Base-by-base conservation (phyloP, 1,284 basidiomycete genomes). In the Stereum hirsutum region DNA sequence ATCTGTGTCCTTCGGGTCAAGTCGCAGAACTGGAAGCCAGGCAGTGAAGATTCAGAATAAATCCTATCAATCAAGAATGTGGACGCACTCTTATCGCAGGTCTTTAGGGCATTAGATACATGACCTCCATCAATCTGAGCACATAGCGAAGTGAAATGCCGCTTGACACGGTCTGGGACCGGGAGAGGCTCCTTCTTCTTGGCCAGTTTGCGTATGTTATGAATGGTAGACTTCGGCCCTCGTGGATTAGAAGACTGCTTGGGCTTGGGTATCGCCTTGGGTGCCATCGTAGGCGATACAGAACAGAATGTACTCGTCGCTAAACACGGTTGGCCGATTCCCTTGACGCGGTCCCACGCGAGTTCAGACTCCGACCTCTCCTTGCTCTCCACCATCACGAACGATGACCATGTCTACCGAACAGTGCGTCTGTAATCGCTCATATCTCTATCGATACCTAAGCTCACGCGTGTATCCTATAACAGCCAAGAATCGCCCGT, bases 111-210 rank as follows among this genome's bases (percentile, higher is more conserved):
- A 58, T 86, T 89, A 45, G 68, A 64, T 57, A 86, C 82, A 62
- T 89, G 80, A 2, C 82, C 84, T 26, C 85, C 86, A 51, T 92
- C 86, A 53, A 91, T 79, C 57, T 92, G 89, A 19, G 87, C 83
- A 56, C 79, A 81, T 17, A 93, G 65, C 39, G 86, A 85, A 42
- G 74, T 77, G 62, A 89, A 91, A 41, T 89, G 68, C 34, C 78
- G 75, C 53, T 78, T 83, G 42, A 86, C 60, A 42, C 75, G 68
- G 51, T 89, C 86, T 20, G 71, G 61, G 5, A 68, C 52, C 0
- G 79, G 62, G 14, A 76, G 57, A 2, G 77, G 68, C 42, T 77
- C 69, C 54, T 78, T 83, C 27, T 49, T 49, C 24, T 50, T 36
- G 2, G 46, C 25, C 39, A 52, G 54, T 43, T 39, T 45, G 31